Base-by-base conservation (phyloP, 1,139 yeast species). In the Pichia inconspicua region DNA sequence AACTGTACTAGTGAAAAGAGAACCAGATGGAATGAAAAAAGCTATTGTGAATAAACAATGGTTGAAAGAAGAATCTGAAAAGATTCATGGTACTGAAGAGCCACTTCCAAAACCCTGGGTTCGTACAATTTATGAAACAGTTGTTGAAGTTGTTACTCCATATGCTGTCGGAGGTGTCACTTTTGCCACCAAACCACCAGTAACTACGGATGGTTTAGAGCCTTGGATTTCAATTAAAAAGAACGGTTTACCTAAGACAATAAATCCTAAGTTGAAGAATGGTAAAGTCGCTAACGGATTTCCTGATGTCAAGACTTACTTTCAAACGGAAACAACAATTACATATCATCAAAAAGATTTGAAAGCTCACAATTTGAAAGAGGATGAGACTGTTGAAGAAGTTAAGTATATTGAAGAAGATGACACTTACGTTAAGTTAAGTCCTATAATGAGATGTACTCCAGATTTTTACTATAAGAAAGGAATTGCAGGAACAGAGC, bases 211-310 rank as follows among this genome's bases (percentile, higher is more conserved):
- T 53, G 86, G 86, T 14, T 73, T 85, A 52, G 79, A 80, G 54
- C 85, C 84, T n/a, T 88, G 96, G 96, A 71, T 88, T 44, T 75
- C 87, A 2, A 71, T 88, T 58, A 75, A 87, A 49, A 81, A 82
- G 53, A 78, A 82, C 52, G 96, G 96, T 9, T 65, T 74, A n/a
- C 94, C 96, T 47, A 81, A 82, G 63, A 86, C 95, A 0, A 78
- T 87, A 46, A 71, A 67, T 43, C 96, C 96, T 1, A 74, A 84
- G 56, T 58, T 80, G 58, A 86, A 86, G 59, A 79, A 82, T 53
- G 95, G 95, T 6, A 70, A 67, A 46, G 81, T 83, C 41, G 75
- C 78, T 55, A 76, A 84, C 44, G 80, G 78, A 2, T 72, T 73
- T 17, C 96, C 96, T 5, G 80, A 81, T 43, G 84, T 85, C 58